Percentiles rank a stretch among this genome's conserved stretches.
These are phyloP conservation scores for Aspergillus sclerotioniger DNA, from an alignment of 495 filamentous ascomycete species.

Conservation along the genomic window DNA sequence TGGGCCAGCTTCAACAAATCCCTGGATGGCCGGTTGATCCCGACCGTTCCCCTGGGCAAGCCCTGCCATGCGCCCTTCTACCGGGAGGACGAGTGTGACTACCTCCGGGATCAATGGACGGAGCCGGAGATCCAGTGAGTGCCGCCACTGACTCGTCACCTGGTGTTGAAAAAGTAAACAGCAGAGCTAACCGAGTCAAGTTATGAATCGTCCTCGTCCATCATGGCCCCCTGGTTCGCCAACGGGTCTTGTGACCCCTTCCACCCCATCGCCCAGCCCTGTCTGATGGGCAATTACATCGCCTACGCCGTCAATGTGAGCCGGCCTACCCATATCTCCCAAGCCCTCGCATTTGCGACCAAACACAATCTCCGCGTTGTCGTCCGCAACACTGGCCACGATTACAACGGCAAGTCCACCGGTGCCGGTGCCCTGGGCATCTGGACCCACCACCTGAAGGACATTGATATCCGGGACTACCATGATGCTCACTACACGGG, in stretches of 20 bases:
- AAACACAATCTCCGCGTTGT: slow-evolving; percentile 58
- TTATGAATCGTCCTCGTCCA: slow-evolving; percentile 35
- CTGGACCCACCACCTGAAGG: slow-evolving; percentile 60
- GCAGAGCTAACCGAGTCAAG: slow-evolving; percentile 13
- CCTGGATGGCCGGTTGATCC: slow-evolving; percentile 16
- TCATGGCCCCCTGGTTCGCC: slow-evolving; percentile 41
- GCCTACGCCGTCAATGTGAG: slow-evolving; percentile 46
- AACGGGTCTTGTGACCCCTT: slow-evolving; percentile 58
- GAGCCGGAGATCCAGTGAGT: slow-evolving; percentile 32
- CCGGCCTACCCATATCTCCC: slow-evolving; percentile 16
- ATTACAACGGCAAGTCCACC: slow-evolving; percentile 55
- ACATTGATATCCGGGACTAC: slow-evolving; percentile 39
- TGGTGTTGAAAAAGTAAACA: neutral
- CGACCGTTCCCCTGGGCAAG: slow-evolving; percentile 13
- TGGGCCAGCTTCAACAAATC: slow-evolving; percentile 21
- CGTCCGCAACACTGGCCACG: slow-evolving; percentile 61
- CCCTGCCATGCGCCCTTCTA: slow-evolving; percentile 16
- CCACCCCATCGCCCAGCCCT: slow-evolving; percentile 41
- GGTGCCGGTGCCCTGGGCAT: slow-evolving; percentile 51
- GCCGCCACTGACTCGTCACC: neutral
- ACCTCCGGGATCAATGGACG: slow-evolving; percentile 22
- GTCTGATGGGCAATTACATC: slow-evolving; percentile 56
- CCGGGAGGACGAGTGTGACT: slow-evolving; percentile 10
- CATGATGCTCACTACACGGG: slow-evolving; percentile 40
- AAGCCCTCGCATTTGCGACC: slow-evolving; percentile 46